Percentiles rank a stretch among this genome's conserved stretches.
Conservation (phyloP, 495 filamentous ascomycete species). For the Pyrenula aspistea region DNA sequence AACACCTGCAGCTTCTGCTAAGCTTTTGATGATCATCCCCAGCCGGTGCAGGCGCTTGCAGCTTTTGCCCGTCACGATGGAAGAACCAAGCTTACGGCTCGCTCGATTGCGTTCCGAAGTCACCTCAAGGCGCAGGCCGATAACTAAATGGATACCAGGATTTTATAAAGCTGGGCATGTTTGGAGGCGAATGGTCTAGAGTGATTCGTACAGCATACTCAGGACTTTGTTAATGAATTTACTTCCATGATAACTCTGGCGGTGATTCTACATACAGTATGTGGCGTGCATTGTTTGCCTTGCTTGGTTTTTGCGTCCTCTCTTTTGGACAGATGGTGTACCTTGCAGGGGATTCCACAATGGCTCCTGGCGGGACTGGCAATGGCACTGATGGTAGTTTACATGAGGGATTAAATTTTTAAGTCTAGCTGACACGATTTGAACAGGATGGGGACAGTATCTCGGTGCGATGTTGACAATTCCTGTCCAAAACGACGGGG, state of each 20-base stretch:
- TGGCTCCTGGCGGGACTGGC: conserved; percentile 30
- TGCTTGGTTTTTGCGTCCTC: not conserved
- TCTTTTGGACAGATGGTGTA: conserved; percentile 23
- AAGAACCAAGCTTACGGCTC: not conserved
- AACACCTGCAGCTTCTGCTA: too few relatives aligned
- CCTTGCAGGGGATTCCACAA: conserved; percentile 45
- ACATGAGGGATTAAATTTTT: too few relatives aligned
- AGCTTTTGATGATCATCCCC: too few relatives aligned
- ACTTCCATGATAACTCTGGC: too few relatives aligned
- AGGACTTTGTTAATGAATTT: too few relatives aligned
- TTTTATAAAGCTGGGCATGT: too few relatives aligned
- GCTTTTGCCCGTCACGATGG: not conserved
- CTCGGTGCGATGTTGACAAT: conserved; percentile 30
- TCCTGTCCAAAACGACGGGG: conserved; percentile 43
- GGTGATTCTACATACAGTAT: not conserved
- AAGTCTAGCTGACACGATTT: too few relatives aligned
- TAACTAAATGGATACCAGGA: too few relatives aligned
- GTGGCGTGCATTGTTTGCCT: not conserved
- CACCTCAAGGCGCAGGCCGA: too few relatives aligned
- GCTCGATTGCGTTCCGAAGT: not conserved
- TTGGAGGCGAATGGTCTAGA: too few relatives aligned
- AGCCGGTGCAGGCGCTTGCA: not conserved
- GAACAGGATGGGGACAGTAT: conserved; percentile 48
- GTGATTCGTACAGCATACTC: too few relatives aligned
- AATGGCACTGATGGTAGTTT: conserved; percentile 11